Evolutionary conservation across 345 rosid species (phyloP), one percentile per base, ranked within the genome.

Genomic region (Mangifera indica): DNA sequence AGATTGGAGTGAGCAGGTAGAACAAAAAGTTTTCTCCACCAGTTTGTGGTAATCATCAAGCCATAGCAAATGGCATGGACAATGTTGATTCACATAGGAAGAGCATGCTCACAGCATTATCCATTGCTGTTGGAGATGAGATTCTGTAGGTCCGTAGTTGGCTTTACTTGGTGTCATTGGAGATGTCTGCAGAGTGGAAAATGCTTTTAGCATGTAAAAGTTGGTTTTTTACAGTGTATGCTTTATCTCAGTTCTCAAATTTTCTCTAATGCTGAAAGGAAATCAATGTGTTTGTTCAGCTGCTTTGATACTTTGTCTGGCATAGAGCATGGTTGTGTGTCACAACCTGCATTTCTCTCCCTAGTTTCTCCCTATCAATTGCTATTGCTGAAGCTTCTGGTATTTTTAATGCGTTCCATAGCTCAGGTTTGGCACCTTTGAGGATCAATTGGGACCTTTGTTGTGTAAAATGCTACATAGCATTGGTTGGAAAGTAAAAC

Each of bases 1-100:
- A 91, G 99, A 81, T 82, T 84, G 78, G 99, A 95, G 79, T 86
- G 99, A 79, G 99, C 99, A n/a, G 99, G 99, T 51, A 85, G 99
- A 82, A 89, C 72, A 46, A 92, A 89, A 77, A 92, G 81, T 22
- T 11, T 60, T 74, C 89, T 66, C 48, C 77, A 71, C 44, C 81
- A 60, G 76, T 65, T 34, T 49, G 71, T 54, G 70, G 62, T 54
- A 59, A 40, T 60, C 12, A 53, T 66, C 74, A 74, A 20, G 70
- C 77, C 32, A 71, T 32, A 57, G 77, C 76, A 14, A 86, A 79
- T 60, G 85, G 82, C 73, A 72, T 78, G 77, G 84, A 74, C 24
- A 37, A 21, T 75, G 69, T 64, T 56, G 85, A 72, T 71, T 76
- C 89, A 45, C 73, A 74, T 64, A 80, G 80, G 57, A 80, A 79